Percentiles rank a stretch among this genome's conserved stretches.
Evolutionary conservation across 345 rosid species (phyloP).

Genomic region (Eucalyptus marginata): DNA sequence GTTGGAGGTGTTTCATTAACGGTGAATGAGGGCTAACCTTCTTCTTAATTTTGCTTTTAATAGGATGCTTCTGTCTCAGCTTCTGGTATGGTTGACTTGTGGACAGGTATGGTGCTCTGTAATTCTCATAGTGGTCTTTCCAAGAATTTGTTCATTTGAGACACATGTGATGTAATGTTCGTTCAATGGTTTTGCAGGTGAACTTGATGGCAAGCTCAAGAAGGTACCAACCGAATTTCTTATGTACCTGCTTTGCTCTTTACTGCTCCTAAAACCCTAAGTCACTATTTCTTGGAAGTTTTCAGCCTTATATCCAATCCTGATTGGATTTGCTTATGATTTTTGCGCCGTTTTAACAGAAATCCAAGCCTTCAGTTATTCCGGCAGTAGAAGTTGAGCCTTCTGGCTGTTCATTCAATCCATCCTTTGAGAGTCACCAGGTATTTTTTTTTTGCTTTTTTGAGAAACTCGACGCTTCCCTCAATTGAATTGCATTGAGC

Average conservation of each 20-base stretch:
- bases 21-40: not conserved
- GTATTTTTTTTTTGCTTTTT: slow-evolving; percentile 8
- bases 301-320: not conserved
- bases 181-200: slow-evolving; percentile 20
- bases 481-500: not conserved
- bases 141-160: not conserved
- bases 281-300: not conserved
- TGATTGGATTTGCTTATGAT: not conserved
- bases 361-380: slow-evolving; percentile 41
- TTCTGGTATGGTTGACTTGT: slow-evolving; percentile 50
- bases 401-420: slow-evolving; percentile 90
- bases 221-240: slow-evolving; percentile 25
- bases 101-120: slow-evolving; percentile 42
- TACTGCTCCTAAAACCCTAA: not conserved
- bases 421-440: slow-evolving; percentile 75
- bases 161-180: not conserved
- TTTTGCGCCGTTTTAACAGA: slow-evolving; percentile 9
- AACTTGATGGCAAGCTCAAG: slow-evolving; percentile 16
- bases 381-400: slow-evolving; percentile 95
- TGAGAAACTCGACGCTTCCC: not conserved
- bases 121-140: not conserved
- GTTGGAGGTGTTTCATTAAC: not conserved
- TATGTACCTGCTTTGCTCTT: not conserved
- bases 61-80: slow-evolving; percentile 21
- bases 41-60: not conserved